Percentiles rank a stretch among this genome's conserved stretches.
phyloP scores from a whole-genome alignment of 352 stramenopile genomes.

The Globisporangium ultimum region DNA sequence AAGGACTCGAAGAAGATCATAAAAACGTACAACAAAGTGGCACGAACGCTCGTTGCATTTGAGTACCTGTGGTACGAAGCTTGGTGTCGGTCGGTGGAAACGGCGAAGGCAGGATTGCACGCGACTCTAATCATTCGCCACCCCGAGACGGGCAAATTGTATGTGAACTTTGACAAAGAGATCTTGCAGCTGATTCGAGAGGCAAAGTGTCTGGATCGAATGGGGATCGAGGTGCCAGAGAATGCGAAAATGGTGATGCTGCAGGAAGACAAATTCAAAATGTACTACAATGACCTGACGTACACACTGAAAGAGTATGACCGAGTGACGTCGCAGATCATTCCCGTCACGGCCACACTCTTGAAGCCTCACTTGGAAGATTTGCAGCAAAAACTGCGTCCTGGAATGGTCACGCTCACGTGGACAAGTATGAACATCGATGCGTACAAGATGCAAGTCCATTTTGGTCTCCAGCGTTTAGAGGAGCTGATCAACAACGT shows the following conservation, averaged over 20 bases:
- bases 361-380: slow-evolving; percentile 73
- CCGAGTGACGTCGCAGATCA: slow-evolving; percentile 68
- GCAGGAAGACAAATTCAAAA: slow-evolving; percentile 87
- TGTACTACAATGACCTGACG: slow-evolving; percentile 79
- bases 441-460: slow-evolving; percentile 65
- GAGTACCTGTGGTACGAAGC: slow-evolving; percentile 90
- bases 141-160: slow-evolving; percentile 64
- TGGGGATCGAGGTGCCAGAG: slow-evolving; percentile 82
- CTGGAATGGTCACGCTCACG: slow-evolving; percentile 82
- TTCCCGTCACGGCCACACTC: slow-evolving; percentile 52
- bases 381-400: slow-evolving; percentile 68
- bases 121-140: slow-evolving; percentile 86
- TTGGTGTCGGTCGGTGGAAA: slow-evolving; percentile 81
- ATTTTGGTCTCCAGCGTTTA: slow-evolving; percentile 60
- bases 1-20: slow-evolving; percentile 91
- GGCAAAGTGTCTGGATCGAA: slow-evolving; percentile 77
- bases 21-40: slow-evolving; percentile 90
- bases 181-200: slow-evolving; percentile 87
- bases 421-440: slow-evolving; percentile 91
- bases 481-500: slow-evolving; percentile 84
- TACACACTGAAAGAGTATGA: slow-evolving; percentile 84
- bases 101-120: slow-evolving; percentile 66
- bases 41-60: slow-evolving; percentile 86
- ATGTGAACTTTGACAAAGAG: slow-evolving; percentile 89
- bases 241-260: slow-evolving; percentile 83